These are phyloP conservation scores for Phoma herbarum DNA, from an alignment of 2,329 filamentous ascomycete species.

Conservation along the genomic window DNA sequence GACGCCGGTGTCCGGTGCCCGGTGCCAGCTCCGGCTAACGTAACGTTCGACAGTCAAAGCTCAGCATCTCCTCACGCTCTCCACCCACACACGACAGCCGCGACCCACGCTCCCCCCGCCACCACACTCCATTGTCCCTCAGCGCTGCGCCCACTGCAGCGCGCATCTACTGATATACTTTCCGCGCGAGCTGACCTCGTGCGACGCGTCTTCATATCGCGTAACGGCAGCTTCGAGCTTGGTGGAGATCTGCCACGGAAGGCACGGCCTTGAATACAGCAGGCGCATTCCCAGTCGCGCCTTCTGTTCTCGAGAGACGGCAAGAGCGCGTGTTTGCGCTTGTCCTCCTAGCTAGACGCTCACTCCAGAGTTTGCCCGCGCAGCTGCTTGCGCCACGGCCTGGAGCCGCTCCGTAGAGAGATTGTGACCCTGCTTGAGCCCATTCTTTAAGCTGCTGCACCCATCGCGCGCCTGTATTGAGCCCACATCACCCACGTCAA, in stretches of 20 bases:
- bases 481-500: conserved; percentile 38
- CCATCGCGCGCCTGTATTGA: conserved; percentile 42
- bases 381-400: conserved; percentile 30
- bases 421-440: conserved; percentile 48
- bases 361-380: conserved; percentile 33
- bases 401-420: conserved; percentile 47
- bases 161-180: conserved; percentile 20
- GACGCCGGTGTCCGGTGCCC: conserved; percentile 21
- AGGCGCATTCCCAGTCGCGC: conserved; percentile 33
- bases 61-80: conserved; percentile 40
- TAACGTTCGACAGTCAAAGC: conserved; percentile 28
- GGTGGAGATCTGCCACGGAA: conserved; percentile 29
- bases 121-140: conserved; percentile 24
- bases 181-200: conserved; percentile 3
- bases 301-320: conserved; percentile 27
- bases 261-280: conserved; percentile 31
- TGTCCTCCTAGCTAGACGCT: conserved; percentile 41
- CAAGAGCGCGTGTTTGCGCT: conserved; percentile 29
- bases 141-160: conserved; percentile 18
- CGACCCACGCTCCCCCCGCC: conserved; percentile 27
- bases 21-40: conserved; percentile 11
- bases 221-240: conserved; percentile 28
- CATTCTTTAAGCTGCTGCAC: conserved; percentile 44
- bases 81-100: conserved; percentile 43
- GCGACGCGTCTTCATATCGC: conserved; percentile 24